Base-by-base conservation (phyloP, 441 rosid species). In the Iberis amara region DNA sequence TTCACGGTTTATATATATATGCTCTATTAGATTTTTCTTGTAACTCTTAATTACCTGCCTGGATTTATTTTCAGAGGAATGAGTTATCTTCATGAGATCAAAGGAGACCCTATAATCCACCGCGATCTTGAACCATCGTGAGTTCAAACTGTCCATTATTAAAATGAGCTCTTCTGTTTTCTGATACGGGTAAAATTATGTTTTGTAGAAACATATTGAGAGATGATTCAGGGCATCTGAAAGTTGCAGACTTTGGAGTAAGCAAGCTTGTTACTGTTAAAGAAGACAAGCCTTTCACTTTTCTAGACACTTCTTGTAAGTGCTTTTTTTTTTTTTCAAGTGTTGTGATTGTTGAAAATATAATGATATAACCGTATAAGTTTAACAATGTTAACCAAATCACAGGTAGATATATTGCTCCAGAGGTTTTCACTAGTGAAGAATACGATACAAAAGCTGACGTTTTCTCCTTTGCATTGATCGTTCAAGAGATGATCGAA, bases 91-190 rank as follows among this genome's bases (percentile, higher is more conserved):
- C 96, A 87, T 63, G 92, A 83, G 77, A 78, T 79, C 57, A 79
- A 72, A 72, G 95, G 89, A 12, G 81, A 43, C 6, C 79, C 98
- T 14, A 91, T 91, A 54, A 87, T 91, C 70, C 98, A 91, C 66
- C 89, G 90, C 0, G 96, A 91, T 72, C 96, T 91, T 54, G 96
- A 91, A 79, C 98, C 98, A 64, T 91, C 98, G 98, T 91, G 68
- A 81, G 98, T 80, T 57, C 60, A 54, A 41, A 39, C 47, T 38
- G n/a, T 62, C 36, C 38, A 31, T 39, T n/a, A n/a, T n/a, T n/a
- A n/a, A n/a, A n/a, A n/a, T n/a, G n/a, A 57, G 46, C 42, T 54
- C 41, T 36, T 11, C 60, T 68, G 33, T 55, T 64, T 11, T 68
- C 66, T 72, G 48, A 46, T 65, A 64, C 46, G 61, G 62, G 71